phyloP scores from a whole-genome alignment of 2,329 filamentous ascomycete genomes.

The Nemania sp. region DNA sequence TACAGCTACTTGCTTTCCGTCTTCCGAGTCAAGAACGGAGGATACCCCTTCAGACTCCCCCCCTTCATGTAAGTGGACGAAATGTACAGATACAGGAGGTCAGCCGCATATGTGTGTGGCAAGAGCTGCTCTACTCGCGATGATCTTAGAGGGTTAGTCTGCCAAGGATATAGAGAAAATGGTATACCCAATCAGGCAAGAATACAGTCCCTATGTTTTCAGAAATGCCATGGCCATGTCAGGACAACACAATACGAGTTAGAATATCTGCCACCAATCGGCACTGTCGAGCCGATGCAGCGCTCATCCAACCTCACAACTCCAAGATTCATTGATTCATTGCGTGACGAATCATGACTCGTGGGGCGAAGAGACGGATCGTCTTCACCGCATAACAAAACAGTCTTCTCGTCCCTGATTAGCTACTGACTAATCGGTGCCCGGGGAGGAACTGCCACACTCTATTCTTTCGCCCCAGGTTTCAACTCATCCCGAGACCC shows the following conservation, averaged over 20 bases:
- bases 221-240: slow-evolving; percentile 1
- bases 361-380: not conserved
- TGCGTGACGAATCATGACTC: slow-evolving; percentile 1
- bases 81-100: not conserved
- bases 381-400: not conserved
- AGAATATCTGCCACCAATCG: not conserved
- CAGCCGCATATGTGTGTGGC: not conserved
- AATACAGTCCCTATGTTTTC: not conserved
- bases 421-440: no score
- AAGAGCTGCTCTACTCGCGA: slow-evolving; percentile 4
- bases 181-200: slow-evolving; percentile 5
- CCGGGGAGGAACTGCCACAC: no score
- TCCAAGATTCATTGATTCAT: no score
- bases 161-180: slow-evolving; percentile 10
- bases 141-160: slow-evolving; percentile 8
- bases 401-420: not conserved
- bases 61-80: slow-evolving; percentile 67
- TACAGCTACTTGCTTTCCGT: slow-evolving; percentile 95
- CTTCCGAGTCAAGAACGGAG: slow-evolving; percentile 92
- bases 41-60: slow-evolving; percentile 92
- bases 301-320: not conserved
- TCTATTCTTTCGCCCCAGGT: no score
- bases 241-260: slow-evolving; percentile 6
- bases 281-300: not conserved
- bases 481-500: not conserved